These are phyloP conservation scores for Cladosporium sp. DNA, from an alignment of 2,329 filamentous ascomycete genomes.

Conservation along the genomic window DNA sequence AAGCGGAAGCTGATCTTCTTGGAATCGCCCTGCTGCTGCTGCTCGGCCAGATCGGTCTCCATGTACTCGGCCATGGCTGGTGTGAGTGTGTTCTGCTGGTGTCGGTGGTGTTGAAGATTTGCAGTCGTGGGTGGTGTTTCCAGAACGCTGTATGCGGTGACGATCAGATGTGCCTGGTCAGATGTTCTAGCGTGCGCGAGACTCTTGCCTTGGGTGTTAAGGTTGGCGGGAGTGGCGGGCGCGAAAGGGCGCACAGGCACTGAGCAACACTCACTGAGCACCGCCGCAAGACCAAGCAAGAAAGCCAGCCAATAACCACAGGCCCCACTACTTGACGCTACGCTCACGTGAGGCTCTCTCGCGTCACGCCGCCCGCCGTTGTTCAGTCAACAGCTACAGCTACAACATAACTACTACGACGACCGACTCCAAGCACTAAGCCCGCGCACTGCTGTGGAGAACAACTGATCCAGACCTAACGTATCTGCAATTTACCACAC, in stretches of 20 bases:
- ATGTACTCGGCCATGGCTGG: conserved; percentile 10
- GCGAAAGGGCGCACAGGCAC: conserved; percentile 1
- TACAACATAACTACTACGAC: background rate
- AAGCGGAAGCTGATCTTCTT: conserved; percentile 94
- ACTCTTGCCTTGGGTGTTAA: background rate
- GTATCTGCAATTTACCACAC: background rate
- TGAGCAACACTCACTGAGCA: background rate
- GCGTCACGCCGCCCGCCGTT: background rate
- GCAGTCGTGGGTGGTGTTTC: background rate
- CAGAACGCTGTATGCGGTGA: background rate
- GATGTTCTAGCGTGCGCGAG: background rate
- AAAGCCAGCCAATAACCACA: background rate
- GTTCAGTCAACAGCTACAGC: background rate
- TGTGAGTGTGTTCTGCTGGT: background rate
- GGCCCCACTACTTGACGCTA: too few relatives aligned
- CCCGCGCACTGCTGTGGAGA: background rate
- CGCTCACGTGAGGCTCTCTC: background rate
- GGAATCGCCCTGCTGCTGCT: conserved; percentile 35
- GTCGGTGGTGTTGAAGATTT: background rate
- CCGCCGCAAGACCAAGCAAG: background rate
- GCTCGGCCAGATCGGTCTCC: conserved; percentile 16
- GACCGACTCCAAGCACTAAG: background rate
- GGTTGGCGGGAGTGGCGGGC: conserved; percentile 6
- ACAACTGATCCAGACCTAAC: background rate
- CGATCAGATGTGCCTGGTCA: background rate